Percentiles rank a stretch among this genome's conserved stretches.
phyloP scores from a whole-genome alignment of 306 rosid genomes.

The Cicer pinnatifidum region DNA sequence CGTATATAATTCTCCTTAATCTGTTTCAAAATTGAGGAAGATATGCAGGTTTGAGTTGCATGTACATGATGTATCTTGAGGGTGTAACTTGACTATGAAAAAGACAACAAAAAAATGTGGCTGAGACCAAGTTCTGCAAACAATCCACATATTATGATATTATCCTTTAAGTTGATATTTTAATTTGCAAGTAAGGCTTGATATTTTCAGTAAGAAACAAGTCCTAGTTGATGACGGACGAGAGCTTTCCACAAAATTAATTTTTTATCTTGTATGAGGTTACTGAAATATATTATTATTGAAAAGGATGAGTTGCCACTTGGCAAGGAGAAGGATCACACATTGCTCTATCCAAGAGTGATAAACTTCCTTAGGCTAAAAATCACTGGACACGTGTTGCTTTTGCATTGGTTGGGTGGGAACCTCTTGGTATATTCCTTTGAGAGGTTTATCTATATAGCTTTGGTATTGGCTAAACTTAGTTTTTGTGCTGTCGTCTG shows the following conservation, averaged over 20 bases:
- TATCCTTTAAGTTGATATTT: conserved; percentile 32
- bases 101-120: conserved; percentile 38
- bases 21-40: conserved; percentile 4
- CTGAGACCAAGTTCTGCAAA: conserved; percentile 41
- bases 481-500: conserved; percentile 52
- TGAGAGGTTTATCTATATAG: conserved; percentile 54
- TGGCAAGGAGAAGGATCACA: conserved; percentile 62
- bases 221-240: conserved; percentile 40
- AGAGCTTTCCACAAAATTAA: conserved; percentile 54
- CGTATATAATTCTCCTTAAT: conserved; percentile 7
- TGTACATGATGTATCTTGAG: conserved; percentile 18
- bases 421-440: conserved; percentile 59
- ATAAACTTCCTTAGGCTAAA: conserved; percentile 69
- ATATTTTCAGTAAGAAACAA: conserved; percentile 27
- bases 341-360: conserved; percentile 70
- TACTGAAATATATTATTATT: conserved; percentile 32
- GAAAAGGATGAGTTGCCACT: conserved; percentile 56
- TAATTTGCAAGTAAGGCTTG: conserved; percentile 12
- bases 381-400: conserved; percentile 63
- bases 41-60: conserved; percentile 19
- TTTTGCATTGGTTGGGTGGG: conserved; percentile 37
- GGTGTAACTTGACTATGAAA: conserved; percentile 5
- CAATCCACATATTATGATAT: conserved; percentile 45
- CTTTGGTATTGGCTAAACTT: conserved; percentile 38
- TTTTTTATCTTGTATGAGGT: conserved; percentile 11